A percentile compares a stretch with the other conserved stretches of the same genome.
phyloP scores from a whole-genome alignment of 1,284 basidiomycete species.

The Trametes versicolor region DNA sequence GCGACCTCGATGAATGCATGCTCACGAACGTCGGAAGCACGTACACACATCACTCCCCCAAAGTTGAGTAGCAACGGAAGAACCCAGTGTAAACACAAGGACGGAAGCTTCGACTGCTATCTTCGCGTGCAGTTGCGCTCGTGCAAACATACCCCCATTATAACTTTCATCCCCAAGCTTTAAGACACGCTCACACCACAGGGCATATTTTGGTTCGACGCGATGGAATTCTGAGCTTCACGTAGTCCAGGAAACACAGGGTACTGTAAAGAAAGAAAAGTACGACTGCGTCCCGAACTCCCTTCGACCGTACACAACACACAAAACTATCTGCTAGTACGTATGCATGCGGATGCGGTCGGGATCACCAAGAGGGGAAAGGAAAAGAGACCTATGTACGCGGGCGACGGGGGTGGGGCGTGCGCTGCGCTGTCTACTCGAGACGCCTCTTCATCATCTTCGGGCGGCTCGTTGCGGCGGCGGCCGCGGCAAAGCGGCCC shows the following conservation, averaged over 20 bases:
- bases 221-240: constrained; percentile 11
- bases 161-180: too few species aligned
- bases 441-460: constrained; percentile 18
- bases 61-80: too few species aligned
- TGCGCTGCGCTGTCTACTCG: constrained; percentile 9
- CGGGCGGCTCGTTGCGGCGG: constrained; percentile 1
- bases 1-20: too few species aligned
- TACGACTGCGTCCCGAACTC: constrained; percentile 5
- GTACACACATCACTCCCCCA: too few species aligned
- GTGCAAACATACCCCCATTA: neutral
- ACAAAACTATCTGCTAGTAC: neutral
- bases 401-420: neutral
- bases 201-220: neutral
- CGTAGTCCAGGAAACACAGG: constrained; percentile 3
- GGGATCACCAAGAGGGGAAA: constrained; percentile 1
- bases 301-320: neutral
- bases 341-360: neutral
- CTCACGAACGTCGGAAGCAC: too few species aligned
- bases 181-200: neutral
- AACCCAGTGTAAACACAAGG: too few species aligned
- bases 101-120: too few species aligned
- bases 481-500: constrained; percentile 8
- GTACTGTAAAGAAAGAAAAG: neutral
- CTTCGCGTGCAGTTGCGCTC: neutral
- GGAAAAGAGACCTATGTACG: constrained; percentile 8